Conservation (phyloP, 805 yeast species). For the Danielia reshetovae region DNA sequence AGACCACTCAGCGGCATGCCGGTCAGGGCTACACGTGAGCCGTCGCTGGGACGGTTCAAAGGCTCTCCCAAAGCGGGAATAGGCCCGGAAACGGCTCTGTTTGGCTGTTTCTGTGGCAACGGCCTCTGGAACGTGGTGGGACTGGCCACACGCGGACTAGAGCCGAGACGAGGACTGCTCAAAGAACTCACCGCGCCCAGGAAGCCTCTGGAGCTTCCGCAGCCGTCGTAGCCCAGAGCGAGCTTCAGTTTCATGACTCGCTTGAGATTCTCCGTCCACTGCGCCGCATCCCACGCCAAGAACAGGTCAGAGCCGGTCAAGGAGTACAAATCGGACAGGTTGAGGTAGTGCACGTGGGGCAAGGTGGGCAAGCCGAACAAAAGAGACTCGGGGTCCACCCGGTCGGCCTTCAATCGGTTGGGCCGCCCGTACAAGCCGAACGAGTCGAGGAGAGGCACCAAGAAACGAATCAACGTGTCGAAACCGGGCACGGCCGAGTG, state of each 20-base stretch:
- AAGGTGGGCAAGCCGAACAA: slow-evolving; percentile 47
- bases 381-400: slow-evolving; percentile 37
- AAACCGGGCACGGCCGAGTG: slow-evolving; percentile 46
- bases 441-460: slow-evolving; percentile 38
- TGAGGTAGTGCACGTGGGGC: slow-evolving; percentile 42
- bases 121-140: neutral
- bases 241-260: slow-evolving; percentile 30
- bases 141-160: neutral
- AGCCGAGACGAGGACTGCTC: slow-evolving; percentile 30
- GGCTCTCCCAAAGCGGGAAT: slow-evolving; percentile 1
- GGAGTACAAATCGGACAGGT: slow-evolving; percentile 26
- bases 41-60: neutral
- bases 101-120: neutral
- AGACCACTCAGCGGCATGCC: no score
- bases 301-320: slow-evolving; percentile 22
- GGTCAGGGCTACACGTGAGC: slow-evolving; percentile 1
- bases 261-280: slow-evolving; percentile 32
- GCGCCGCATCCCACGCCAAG: slow-evolving; percentile 34
- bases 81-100: slow-evolving; percentile 2
- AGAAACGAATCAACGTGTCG: slow-evolving; percentile 44
- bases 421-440: slow-evolving; percentile 47
- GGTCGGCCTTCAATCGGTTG: slow-evolving; percentile 38
- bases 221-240: slow-evolving; percentile 60
- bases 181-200: slow-evolving; percentile 57
- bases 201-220: slow-evolving; percentile 66